Evolutionary conservation across 352 stramenopile species (phyloP).

Genomic region (Pythium biforme): DNA sequence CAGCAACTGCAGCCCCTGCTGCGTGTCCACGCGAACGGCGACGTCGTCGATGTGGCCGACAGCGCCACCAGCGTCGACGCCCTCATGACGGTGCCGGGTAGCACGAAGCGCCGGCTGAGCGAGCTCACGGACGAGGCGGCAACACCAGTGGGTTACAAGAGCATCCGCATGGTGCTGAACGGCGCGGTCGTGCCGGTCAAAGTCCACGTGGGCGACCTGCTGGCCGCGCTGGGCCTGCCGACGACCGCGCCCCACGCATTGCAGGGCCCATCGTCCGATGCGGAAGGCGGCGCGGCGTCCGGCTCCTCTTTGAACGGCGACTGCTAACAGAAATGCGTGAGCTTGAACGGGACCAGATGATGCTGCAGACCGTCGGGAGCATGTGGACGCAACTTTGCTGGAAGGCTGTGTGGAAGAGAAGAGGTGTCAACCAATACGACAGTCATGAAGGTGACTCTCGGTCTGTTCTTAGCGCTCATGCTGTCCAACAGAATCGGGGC

Average conservation of each 20-base stretch:
- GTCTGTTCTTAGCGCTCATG: no score
- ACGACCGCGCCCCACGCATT: neutral
- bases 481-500: no score
- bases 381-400: no score
- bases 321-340: slow-evolving; percentile 12
- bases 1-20: neutral
- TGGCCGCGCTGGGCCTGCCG: slow-evolving; percentile 25
- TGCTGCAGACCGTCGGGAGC: no score
- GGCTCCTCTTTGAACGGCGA: slow-evolving; percentile 11
- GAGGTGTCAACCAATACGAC: no score
- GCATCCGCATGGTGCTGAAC: slow-evolving; percentile 73
- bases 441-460: no score
- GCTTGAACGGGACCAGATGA: no score
- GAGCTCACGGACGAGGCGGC: slow-evolving; percentile 14
- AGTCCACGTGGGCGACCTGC: slow-evolving; percentile 67
- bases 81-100: neutral
- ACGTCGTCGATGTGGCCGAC: neutral
- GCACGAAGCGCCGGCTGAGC: slow-evolving; percentile 21
- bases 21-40: neutral
- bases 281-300: neutral
- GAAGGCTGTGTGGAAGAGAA: no score
- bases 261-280: neutral
- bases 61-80: neutral
- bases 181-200: slow-evolving; percentile 62
- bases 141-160: slow-evolving; percentile 38